phyloP scores from a whole-genome alignment of 192 early-diverging fungal genomes.

The Obelidium mucronatum region DNA sequence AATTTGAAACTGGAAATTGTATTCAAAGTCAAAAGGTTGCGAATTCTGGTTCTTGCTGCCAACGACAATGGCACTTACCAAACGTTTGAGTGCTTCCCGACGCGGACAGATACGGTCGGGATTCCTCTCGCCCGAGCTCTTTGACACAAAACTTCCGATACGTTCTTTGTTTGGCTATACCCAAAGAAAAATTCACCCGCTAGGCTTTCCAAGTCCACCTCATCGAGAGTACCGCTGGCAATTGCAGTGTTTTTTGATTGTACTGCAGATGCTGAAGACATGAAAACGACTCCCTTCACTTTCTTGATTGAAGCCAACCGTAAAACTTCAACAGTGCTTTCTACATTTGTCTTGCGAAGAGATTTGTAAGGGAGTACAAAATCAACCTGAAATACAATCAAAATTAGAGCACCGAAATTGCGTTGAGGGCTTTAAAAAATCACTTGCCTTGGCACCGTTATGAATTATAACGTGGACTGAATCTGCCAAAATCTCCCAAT shows the following conservation, averaged over 20 bases:
- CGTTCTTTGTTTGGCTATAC: not conserved
- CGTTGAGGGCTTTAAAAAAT: not conserved
- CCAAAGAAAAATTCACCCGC: not conserved
- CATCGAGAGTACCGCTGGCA: not conserved
- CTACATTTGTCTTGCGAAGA: constrained; percentile 89
- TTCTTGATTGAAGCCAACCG: constrained; percentile 70
- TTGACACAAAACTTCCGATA: not conserved
- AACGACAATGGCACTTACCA: not conserved
- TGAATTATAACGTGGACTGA: constrained; percentile 86
- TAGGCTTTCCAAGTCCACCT: not conserved
- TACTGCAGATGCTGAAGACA: constrained; percentile 93
- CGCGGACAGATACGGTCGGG: not conserved
- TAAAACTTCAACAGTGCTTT: constrained; percentile 83
- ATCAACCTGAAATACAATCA: constrained; percentile 62
- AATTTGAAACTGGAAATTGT: not conserved
- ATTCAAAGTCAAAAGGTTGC: no score
- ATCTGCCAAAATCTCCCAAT: constrained; percentile 74
- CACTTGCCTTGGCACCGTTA: constrained; percentile 82
- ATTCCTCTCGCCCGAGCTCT: not conserved
- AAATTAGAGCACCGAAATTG: not conserved
- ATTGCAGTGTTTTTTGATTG: constrained; percentile 69
- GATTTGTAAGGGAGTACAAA: constrained; percentile 98
- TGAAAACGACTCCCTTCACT: constrained; percentile 88
- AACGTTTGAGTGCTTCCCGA: not conserved
- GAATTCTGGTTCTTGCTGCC: no score